phyloP scores from a whole-genome alignment of 1,284 basidiomycete genomes.

The Cyathus olla region DNA sequence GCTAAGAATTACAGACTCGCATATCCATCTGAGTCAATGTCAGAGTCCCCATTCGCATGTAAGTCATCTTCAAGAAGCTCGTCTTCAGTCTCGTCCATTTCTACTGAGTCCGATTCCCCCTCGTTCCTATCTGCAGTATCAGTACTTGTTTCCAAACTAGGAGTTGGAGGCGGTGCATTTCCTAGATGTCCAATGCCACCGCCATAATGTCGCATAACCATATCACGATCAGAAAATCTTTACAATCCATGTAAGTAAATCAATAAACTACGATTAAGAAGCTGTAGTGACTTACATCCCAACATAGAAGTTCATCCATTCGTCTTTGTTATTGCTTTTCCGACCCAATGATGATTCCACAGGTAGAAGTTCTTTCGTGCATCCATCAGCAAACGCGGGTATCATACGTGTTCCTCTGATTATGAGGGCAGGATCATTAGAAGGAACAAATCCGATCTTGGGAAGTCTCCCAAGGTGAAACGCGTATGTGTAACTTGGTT shows the following conservation, averaged over 20 bases:
- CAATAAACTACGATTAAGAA: background rate
- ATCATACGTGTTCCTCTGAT: slow-evolving; percentile 44
- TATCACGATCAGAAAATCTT: background rate
- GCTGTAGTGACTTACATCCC: too few relatives aligned
- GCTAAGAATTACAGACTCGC: too few relatives aligned
- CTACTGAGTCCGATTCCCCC: too few relatives aligned
- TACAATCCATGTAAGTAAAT: background rate
- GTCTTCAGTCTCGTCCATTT: too few relatives aligned
- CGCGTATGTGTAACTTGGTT: slow-evolving; percentile 13
- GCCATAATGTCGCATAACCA: background rate
- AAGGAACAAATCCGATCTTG: slow-evolving; percentile 30
- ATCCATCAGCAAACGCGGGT: slow-evolving; percentile 35
- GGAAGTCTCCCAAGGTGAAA: slow-evolving; percentile 17
- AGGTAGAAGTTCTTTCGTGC: background rate
- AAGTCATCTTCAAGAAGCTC: too few relatives aligned
- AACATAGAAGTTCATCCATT: too few relatives aligned
- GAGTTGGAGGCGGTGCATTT: background rate
- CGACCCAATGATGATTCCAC: too few relatives aligned
- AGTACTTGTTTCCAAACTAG: too few relatives aligned
- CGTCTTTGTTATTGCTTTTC: too few relatives aligned
- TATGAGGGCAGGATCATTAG: slow-evolving; percentile 18
- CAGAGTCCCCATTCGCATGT: too few relatives aligned
- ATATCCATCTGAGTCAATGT: too few relatives aligned
- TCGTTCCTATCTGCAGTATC: too few relatives aligned
- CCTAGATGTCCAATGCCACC: background rate